These are phyloP conservation scores for Aspergillus luchuensis DNA, from an alignment of 2,329 filamentous ascomycete genomes.

Conservation along the genomic window DNA sequence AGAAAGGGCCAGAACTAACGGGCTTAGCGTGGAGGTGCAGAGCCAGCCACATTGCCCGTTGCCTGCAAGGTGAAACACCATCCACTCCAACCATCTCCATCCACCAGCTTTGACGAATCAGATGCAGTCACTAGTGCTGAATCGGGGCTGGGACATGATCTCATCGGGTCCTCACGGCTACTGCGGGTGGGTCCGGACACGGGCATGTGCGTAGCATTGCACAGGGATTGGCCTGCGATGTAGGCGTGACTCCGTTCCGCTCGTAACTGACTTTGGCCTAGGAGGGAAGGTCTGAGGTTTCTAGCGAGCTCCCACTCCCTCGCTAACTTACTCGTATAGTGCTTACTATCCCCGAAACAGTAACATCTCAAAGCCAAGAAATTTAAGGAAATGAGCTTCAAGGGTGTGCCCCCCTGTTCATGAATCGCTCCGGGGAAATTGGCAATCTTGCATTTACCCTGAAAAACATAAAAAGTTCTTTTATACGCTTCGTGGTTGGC, in stretches of 20 bases:
- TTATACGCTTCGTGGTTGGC: not conserved
- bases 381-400: not conserved
- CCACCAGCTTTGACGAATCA: constrained; percentile 9
- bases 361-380: not conserved
- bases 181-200: not conserved
- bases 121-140: not conserved
- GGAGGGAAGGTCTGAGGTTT: not conserved
- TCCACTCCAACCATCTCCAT: not conserved
- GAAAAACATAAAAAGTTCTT: too few relatives aligned
- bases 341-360: not conserved
- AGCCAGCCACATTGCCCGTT: constrained; percentile 19
- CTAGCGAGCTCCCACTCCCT: not conserved
- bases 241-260: not conserved
- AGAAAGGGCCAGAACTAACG: constrained; percentile 1
- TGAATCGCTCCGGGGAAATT: not conserved
- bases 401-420: constrained; percentile 1
- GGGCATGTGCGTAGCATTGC: constrained; percentile 6
- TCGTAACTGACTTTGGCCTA: not conserved
- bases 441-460: not conserved
- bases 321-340: not conserved
- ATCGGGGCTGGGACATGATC: constrained; percentile 9
- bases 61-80: constrained; percentile 20
- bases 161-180: constrained; percentile 5
- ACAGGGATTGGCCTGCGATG: constrained; percentile 6
- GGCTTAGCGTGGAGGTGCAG: constrained; percentile 6